Conservation (phyloP, 345 rosid genomes). For the Heritiera littoralis region DNA sequence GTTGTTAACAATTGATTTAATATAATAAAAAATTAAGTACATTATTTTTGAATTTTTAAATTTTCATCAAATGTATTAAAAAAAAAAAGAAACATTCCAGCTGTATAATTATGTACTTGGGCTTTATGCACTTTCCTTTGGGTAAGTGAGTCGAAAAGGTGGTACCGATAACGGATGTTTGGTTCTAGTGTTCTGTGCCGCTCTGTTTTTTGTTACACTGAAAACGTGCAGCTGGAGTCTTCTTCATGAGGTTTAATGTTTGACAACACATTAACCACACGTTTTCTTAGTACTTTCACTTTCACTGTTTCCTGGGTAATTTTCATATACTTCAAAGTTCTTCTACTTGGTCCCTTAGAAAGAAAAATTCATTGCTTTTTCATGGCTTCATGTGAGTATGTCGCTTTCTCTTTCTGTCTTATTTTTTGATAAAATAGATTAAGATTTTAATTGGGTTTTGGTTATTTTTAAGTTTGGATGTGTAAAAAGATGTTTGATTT, state of each 20-base stretch:
- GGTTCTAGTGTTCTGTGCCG: neutral
- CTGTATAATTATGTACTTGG: neutral
- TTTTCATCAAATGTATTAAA: too few species aligned
- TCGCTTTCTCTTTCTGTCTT: neutral
- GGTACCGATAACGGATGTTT: neutral
- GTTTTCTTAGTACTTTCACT: neutral
- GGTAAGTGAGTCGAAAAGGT: neutral
- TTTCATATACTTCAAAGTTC: neutral
- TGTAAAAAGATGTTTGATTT: neutral
- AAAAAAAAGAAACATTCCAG: neutral
- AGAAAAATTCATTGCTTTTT: neutral
- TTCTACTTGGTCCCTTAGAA: neutral
- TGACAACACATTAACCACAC: neutral
- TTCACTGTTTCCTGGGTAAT: neutral
- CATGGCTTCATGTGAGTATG: conserved; percentile 26
- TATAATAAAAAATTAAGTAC: too few species aligned
- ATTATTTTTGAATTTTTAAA: too few species aligned
- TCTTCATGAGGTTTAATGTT: conserved; percentile 16
- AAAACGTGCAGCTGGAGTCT: conserved; percentile 4
- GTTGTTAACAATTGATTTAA: too few species aligned
- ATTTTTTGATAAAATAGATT: neutral
- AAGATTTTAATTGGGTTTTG: neutral
- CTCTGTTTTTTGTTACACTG: neutral
- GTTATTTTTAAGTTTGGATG: neutral
- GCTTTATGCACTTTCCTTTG: neutral